Conservation (phyloP, 768 basidiomycete genomes). For the Vishniacozyma victoriae region DNA sequence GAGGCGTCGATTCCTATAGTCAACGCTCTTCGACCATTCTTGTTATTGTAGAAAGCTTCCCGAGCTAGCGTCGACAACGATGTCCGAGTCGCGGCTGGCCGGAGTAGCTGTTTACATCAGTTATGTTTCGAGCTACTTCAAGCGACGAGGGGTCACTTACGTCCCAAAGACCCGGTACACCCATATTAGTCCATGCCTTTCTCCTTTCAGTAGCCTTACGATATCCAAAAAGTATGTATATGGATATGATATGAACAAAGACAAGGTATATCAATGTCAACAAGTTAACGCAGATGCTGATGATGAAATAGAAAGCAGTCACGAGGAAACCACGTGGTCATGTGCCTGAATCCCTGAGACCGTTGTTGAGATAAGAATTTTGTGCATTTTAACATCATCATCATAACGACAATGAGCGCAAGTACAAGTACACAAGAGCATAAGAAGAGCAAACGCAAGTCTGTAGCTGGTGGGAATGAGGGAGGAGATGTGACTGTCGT, state of each 20-base stretch:
- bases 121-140: background rate
- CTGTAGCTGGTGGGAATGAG: slow-evolving; percentile 5
- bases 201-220: background rate
- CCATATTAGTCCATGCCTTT: slow-evolving; percentile 31
- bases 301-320: too few species aligned
- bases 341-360: background rate
- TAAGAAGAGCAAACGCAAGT: slow-evolving; percentile 37
- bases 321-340: background rate
- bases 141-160: slow-evolving; percentile 31
- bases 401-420: background rate
- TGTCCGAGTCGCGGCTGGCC: slow-evolving; percentile 63
- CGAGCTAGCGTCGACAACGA: slow-evolving; percentile 73
- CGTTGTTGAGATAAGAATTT: background rate
- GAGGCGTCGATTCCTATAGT: slow-evolving; percentile 77
- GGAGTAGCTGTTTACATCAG: slow-evolving; percentile 52
- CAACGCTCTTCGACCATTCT: slow-evolving; percentile 62
- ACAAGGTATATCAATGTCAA: background rate
- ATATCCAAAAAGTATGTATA: background rate
- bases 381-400: background rate
- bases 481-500: slow-evolving; percentile 18
- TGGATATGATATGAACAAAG: background rate
- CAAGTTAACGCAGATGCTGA: background rate
- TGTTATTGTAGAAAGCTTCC: slow-evolving; percentile 68
- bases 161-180: slow-evolving; percentile 49
- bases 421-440: too few species aligned